phyloP scores from a whole-genome alignment of 2,329 filamentous ascomycete genomes.

The Colletotrichum filicis region DNA sequence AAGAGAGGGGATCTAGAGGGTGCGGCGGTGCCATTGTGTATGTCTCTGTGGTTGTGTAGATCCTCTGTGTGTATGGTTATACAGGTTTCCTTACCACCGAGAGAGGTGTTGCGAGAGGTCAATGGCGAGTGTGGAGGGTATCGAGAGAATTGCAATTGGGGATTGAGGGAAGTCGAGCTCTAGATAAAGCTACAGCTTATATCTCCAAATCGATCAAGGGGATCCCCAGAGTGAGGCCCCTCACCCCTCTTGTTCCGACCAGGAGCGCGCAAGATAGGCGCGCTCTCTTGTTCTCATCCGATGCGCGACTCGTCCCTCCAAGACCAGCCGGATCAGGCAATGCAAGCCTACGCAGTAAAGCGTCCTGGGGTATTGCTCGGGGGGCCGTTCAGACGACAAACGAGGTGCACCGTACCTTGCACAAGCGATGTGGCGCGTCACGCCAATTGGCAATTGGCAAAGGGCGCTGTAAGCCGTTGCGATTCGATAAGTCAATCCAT shows the following conservation, averaged over 20 bases:
- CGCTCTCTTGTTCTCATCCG: conserved; percentile 1
- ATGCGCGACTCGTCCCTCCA: conserved; percentile 9
- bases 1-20: conserved; percentile 82
- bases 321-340: conserved; percentile 13
- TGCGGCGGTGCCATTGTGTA: conserved; percentile 52
- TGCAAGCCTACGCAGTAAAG: neutral
- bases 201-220: neutral
- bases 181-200: conserved; percentile 23
- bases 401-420: neutral
- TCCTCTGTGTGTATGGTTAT: neutral
- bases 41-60: neutral
- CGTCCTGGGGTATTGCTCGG: neutral
- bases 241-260: neutral
- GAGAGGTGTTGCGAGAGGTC: neutral
- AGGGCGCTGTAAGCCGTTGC: neutral
- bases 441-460: conserved; percentile 30
- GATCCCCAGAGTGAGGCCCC: neutral
- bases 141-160: neutral
- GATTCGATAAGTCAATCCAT: neutral
- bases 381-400: neutral
- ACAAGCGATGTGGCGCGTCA: conserved; percentile 10
- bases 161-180: conserved; percentile 3
- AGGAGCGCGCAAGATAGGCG: conserved; percentile 16
- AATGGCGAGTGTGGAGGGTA: neutral
- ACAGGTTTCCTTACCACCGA: neutral